Conservation (phyloP, 169 alveolate genomes). For the Plasmodium malariae region DNA sequence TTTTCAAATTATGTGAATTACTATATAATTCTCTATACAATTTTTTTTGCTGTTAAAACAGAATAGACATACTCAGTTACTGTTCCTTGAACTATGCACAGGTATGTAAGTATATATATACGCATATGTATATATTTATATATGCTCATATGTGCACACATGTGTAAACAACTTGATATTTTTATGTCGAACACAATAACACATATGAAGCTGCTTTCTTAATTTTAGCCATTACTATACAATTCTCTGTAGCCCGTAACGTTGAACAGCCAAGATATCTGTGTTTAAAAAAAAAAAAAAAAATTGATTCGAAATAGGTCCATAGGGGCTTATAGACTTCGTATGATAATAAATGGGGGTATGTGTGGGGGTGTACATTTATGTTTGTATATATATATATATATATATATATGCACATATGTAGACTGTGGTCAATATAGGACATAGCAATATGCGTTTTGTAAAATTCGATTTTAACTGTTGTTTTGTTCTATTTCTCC, state of each 20-base stretch:
- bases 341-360: neutral
- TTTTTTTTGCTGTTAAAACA: too few relatives aligned
- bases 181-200: neutral
- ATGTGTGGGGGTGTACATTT: neutral
- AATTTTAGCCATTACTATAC: constrained; percentile 29
- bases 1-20: constrained; percentile 5
- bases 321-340: too few relatives aligned
- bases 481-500: too few relatives aligned
- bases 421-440: too few relatives aligned
- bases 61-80: too few relatives aligned
- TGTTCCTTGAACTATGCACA: neutral
- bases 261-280: constrained; percentile 47
- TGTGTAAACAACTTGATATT: neutral
- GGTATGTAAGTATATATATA: neutral
- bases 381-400: constrained; percentile 4
- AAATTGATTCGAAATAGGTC: neutral
- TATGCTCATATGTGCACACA: too few relatives aligned
- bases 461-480: too few relatives aligned
- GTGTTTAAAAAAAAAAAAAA: neutral
- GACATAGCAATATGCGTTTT: too few relatives aligned
- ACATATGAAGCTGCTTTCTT: neutral
- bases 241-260: constrained; percentile 25
- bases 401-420: neutral
- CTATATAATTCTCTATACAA: too few relatives aligned
- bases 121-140: neutral